Evolutionary conservation across 169 alveolate species (phyloP), one percentile per base, ranked within the genome.

Genomic region (Amoebophrya sp.): DNA sequence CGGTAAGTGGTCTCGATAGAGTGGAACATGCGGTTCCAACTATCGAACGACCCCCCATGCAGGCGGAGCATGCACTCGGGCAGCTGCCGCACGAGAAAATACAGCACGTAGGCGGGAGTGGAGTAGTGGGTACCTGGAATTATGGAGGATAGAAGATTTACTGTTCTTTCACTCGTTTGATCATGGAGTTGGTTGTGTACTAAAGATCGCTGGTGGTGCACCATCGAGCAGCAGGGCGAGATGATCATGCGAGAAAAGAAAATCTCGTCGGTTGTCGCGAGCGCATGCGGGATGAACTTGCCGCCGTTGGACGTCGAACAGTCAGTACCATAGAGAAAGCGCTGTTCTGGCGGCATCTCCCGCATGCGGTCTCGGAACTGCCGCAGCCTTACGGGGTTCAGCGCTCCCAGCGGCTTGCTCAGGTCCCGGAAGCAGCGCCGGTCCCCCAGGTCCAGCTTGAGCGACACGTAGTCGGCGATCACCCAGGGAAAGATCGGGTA

Each of bases 401-500:
- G 90, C 29, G 98, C 97, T 0, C 99, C 99, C 31, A 97, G 92
- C 40, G 99, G 98, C 91, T 96, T 96, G 34, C 97, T 93, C 88
- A 97, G 94, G 90, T 97, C 98, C 92, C 99, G 94, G 94, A 93
- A 97, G 93, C 92, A 2, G 92, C 70, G 0, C 95, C 94, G 48
- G 13, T 42, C 48, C 48, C 43, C 88, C 69, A 96, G 89, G 69
- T 95, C 94, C 18, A 96, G 89, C n/a, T 67, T 70, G 26, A 93
- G 90, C 26, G 97, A 93, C n/a, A 70, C 91, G 92, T 96, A 97
- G 88, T 97, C 97, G 26, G 94, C 88, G 0, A 98, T 88, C 16
- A 98, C 94, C 99, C 99, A 98, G 10, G 99, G 99, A 92, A 96
- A 97, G 0, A 98, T 95, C 18, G 99, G 99, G 93, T 98, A 98